Conservation (phyloP, 2,329 filamentous ascomycete species). For the Penicillium sp. region DNA sequence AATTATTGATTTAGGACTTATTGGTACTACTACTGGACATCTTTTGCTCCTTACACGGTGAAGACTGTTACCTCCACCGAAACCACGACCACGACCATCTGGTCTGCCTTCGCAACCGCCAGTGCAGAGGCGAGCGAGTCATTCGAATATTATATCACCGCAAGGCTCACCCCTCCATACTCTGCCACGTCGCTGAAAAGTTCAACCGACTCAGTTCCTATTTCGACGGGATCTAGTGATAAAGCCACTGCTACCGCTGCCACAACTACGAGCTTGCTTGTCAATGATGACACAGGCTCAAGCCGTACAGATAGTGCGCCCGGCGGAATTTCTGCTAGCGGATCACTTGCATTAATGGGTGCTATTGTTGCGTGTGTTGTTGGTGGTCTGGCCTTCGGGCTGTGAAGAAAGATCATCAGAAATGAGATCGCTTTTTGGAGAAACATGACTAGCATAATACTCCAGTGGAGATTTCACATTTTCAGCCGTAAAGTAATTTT, state of each 20-base stretch:
- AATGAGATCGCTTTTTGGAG: too few relatives aligned
- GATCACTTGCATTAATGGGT: background rate
- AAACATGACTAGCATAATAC: too few relatives aligned
- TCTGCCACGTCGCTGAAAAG: conserved; percentile 20
- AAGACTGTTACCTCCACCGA: conserved; percentile 22
- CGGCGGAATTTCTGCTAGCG: background rate
- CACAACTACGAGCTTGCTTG: background rate
- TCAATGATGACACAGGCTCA: background rate
- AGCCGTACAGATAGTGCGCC: background rate
- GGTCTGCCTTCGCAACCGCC: conserved; percentile 18
- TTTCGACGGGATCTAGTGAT: conserved; percentile 1
- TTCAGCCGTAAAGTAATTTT: too few relatives aligned
- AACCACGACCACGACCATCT: conserved; percentile 19
- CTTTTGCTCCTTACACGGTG: conserved; percentile 19
- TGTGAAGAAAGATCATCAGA: conserved; percentile 8
- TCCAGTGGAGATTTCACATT: too few relatives aligned
- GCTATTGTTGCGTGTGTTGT: conserved; percentile 7
- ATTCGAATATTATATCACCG: conserved; percentile 9
- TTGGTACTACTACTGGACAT: conserved; percentile 28
- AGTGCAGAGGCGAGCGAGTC: conserved; percentile 13
- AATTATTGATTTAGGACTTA: conserved; percentile 16
- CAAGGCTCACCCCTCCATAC: conserved; percentile 12
- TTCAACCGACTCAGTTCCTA: conserved; percentile 13
- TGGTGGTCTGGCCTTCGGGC: conserved; percentile 20
- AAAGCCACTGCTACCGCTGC: background rate